These are phyloP conservation scores for Graphium sp. DNA, from an alignment of 2,329 filamentous ascomycete genomes.

Conservation along the genomic window DNA sequence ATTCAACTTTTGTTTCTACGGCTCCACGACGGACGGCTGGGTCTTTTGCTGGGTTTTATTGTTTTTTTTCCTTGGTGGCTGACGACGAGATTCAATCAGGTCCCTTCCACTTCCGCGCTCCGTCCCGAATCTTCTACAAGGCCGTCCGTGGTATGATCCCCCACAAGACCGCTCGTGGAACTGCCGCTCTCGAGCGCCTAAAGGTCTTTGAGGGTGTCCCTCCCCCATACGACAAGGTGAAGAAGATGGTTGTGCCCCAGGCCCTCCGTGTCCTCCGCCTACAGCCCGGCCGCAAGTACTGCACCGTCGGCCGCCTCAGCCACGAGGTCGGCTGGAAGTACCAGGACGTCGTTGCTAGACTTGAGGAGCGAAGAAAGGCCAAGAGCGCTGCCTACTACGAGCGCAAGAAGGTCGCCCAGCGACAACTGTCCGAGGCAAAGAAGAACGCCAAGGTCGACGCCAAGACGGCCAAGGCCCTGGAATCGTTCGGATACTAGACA, in stretches of 20 bases:
- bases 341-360: slow-evolving; percentile 95
- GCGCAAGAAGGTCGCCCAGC: slow-evolving; percentile 94
- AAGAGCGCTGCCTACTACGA: slow-evolving; percentile 99
- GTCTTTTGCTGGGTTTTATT: not conserved
- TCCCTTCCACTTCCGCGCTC: slow-evolving; percentile 99
- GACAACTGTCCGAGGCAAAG: slow-evolving; percentile 83
- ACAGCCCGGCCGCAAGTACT: slow-evolving; percentile 99
- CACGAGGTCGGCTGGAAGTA: slow-evolving; percentile 99
- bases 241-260: slow-evolving; percentile 98
- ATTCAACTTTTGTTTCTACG: not conserved
- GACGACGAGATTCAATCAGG: slow-evolving; percentile 32
- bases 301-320: slow-evolving; percentile 92
- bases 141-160: slow-evolving; percentile 99
- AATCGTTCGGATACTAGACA: slow-evolving; percentile 75
- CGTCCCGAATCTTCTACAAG: slow-evolving; percentile 99
- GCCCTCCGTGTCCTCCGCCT: slow-evolving; percentile 89
- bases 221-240: slow-evolving; percentile 98
- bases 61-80: not conserved
- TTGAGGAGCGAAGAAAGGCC: slow-evolving; percentile 99
- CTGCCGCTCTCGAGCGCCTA: slow-evolving; percentile 90
- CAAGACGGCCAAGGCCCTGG: slow-evolving; percentile 79
- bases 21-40: not conserved
- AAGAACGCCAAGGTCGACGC: slow-evolving; percentile 76
- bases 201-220: slow-evolving; percentile 99
- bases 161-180: slow-evolving; percentile 98